phyloP scores from a whole-genome alignment of 1,139 yeast genomes.

The Taphrina populina region DNA sequence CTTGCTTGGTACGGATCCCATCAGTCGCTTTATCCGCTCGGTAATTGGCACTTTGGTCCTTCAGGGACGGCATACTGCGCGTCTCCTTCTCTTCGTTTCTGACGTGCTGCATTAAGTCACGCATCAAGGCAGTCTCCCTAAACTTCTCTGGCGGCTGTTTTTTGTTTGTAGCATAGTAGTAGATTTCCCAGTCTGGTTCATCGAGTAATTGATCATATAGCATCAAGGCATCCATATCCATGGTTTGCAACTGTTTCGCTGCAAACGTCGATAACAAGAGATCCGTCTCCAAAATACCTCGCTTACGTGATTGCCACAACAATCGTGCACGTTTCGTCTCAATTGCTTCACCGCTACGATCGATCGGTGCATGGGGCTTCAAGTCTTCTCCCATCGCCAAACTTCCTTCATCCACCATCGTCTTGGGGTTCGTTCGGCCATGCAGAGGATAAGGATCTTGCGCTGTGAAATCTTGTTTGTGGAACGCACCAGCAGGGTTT shows the following conservation, averaged over 20 bases:
- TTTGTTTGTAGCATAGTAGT: slow-evolving; percentile 89
- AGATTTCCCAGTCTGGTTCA: slow-evolving; percentile 97
- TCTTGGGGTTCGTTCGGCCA: slow-evolving; percentile 24
- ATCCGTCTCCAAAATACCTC: slow-evolving; percentile 95
- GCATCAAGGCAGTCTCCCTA: slow-evolving; percentile 66
- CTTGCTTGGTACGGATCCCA: slow-evolving; percentile 18
- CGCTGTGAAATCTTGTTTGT: slow-evolving; percentile 21
- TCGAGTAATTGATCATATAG: slow-evolving; percentile 80
- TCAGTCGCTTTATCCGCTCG: slow-evolving; percentile 29
- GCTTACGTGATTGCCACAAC: slow-evolving; percentile 85
- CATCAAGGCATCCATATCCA: slow-evolving; percentile 67
- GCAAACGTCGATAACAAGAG: slow-evolving; percentile 82
- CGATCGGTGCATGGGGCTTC: slow-evolving; percentile 32
- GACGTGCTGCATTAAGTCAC: slow-evolving; percentile 67
- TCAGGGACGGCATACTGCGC: slow-evolving; percentile 78
- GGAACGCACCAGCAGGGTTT: slow-evolving; percentile 29
- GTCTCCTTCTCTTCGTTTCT: slow-evolving; percentile 70
- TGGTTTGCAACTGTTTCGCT: slow-evolving; percentile 59
- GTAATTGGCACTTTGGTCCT: slow-evolving; percentile 35
- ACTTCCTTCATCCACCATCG: slow-evolving; percentile 22
- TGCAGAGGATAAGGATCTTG: slow-evolving; percentile 31
- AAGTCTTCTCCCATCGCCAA: slow-evolving; percentile 29
- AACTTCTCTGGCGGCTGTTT: slow-evolving; percentile 74
- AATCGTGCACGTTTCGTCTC: slow-evolving; percentile 81
- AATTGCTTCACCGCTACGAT: slow-evolving; percentile 59